Percentiles rank a stretch among this genome's conserved stretches.
Conservation (phyloP, 495 filamentous ascomycete genomes). For the Podospora australis region DNA sequence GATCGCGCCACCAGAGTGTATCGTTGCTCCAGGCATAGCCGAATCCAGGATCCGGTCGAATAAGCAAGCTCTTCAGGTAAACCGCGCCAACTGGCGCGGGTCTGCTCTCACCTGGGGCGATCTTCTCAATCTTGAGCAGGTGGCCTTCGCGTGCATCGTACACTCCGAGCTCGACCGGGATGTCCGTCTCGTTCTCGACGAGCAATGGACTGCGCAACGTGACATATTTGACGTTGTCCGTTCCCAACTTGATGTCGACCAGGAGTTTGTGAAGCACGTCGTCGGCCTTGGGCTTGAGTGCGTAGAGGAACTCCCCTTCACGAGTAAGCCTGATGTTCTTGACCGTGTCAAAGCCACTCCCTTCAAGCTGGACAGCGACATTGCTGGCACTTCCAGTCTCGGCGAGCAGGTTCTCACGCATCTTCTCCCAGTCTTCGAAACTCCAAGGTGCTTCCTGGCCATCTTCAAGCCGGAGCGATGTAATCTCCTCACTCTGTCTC, state of each 20-base stretch:
- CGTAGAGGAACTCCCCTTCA: conserved; percentile 90
- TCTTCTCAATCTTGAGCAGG: conserved; percentile 95
- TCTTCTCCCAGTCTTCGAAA: conserved; percentile 90
- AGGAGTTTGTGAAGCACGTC: conserved; percentile 79
- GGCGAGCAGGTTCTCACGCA: conserved; percentile 82
- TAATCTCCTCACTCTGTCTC: conserved; percentile 47
- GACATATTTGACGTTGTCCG: conserved; percentile 95
- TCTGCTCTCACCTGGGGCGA: conserved; percentile 82
- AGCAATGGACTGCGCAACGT: conserved; percentile 92
- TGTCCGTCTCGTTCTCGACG: conserved; percentile 96
- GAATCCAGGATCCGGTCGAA: conserved; percentile 93
- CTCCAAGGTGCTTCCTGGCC: conserved; percentile 92
- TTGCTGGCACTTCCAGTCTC: conserved; percentile 66
- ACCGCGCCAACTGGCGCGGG: conserved; percentile 90
- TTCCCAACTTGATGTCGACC: conserved; percentile 83
- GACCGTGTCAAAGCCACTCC: conserved; percentile 86
- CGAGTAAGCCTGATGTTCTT: conserved; percentile 82
- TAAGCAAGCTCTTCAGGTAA: conserved; percentile 81
- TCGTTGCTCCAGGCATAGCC: conserved; percentile 93
- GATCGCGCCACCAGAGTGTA: conserved; percentile 82
- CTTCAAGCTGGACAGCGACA: conserved; percentile 79
- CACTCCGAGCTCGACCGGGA: conserved; percentile 90
- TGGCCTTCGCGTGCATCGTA: conserved; percentile 84
- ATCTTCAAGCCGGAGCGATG: conserved; percentile 75
- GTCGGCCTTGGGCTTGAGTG: conserved; percentile 71